A percentile compares a stretch with the other conserved stretches of the same genome.
Conservation (phyloP, 192 early-diverging fungal species). For the Linnemannia zychae region DNA sequence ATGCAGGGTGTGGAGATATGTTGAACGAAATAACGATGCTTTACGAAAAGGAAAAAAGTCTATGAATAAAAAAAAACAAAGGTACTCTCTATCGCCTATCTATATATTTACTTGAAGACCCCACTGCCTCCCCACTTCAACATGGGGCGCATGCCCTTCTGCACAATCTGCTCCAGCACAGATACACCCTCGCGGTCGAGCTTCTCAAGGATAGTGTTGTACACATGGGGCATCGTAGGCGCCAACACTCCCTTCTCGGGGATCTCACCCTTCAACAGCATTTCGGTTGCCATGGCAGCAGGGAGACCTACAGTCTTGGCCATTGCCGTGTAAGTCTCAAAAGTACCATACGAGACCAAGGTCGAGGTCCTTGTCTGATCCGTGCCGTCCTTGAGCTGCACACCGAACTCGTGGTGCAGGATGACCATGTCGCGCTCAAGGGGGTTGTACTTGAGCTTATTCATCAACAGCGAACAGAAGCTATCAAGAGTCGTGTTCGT, state of each 20-base stretch:
- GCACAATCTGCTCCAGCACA: constrained; percentile 69
- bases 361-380: constrained; percentile 77
- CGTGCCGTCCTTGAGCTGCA: constrained; percentile 74
- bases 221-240: constrained; percentile 78
- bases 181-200: constrained; percentile 73
- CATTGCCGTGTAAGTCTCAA: constrained; percentile 82
- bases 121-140: constrained; percentile 58
- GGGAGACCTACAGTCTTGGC: constrained; percentile 87
- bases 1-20: background rate
- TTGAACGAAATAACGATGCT: background rate
- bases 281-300: constrained; percentile 80
- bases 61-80: background rate
- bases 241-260: constrained; percentile 74
- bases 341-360: constrained; percentile 73
- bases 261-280: constrained; percentile 67
- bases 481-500: constrained; percentile 81
- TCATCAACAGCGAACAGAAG: constrained; percentile 85
- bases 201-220: constrained; percentile 76
- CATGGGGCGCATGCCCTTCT: constrained; percentile 54
- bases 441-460: constrained; percentile 78
- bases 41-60: background rate
- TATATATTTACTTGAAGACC: constrained; percentile 43
- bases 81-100: constrained; percentile 3
- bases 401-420: constrained; percentile 95
- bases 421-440: constrained; percentile 94